A percentile compares a stretch with the other conserved stretches of the same genome.
These are phyloP conservation scores for Salix viminalis DNA, from an alignment of 345 rosid species.

Conservation along the genomic window DNA sequence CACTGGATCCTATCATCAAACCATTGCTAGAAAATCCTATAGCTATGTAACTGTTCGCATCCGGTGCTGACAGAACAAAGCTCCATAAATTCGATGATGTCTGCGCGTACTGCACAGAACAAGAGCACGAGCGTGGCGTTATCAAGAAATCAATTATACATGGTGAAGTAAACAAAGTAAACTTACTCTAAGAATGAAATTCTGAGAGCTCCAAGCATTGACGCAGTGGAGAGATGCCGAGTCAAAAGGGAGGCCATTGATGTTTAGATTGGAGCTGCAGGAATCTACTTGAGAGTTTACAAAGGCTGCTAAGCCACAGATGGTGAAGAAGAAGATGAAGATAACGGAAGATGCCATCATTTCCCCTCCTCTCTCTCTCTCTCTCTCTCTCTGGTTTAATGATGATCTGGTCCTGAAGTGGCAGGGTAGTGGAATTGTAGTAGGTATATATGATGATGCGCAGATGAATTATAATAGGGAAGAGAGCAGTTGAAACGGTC, in stretches of 20 bases:
- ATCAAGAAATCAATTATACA: neutral
- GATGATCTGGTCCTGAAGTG: neutral
- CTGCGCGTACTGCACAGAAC: conserved; percentile 41
- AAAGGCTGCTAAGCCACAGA: neutral
- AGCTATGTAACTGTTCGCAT: conserved; percentile 40
- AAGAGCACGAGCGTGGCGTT: neutral
- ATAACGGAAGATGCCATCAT: conserved; percentile 5
- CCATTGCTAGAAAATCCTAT: conserved; percentile 71
- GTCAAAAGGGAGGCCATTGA: conserved; percentile 38
- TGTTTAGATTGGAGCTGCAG: conserved; percentile 31
- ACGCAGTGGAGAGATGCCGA: conserved; percentile 44
- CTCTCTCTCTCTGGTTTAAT: neutral
- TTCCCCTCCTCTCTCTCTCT: neutral
- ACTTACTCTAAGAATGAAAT: conserved; percentile 70
- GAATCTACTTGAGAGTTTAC: conserved; percentile 27
- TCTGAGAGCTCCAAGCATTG: conserved; percentile 39
- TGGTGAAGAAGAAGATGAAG: neutral
- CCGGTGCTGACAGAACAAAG: conserved; percentile 66
- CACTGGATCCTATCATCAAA: conserved; percentile 67
- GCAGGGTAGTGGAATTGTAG: neutral
- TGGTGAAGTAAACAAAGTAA: neutral
- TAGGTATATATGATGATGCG: neutral
- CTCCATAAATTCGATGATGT: conserved; percentile 49
- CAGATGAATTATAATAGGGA: neutral
- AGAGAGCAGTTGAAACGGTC: conserved; percentile 3